Conservation (phyloP, 352 stramenopile species). For the Phytophthora fragariaefolia region DNA sequence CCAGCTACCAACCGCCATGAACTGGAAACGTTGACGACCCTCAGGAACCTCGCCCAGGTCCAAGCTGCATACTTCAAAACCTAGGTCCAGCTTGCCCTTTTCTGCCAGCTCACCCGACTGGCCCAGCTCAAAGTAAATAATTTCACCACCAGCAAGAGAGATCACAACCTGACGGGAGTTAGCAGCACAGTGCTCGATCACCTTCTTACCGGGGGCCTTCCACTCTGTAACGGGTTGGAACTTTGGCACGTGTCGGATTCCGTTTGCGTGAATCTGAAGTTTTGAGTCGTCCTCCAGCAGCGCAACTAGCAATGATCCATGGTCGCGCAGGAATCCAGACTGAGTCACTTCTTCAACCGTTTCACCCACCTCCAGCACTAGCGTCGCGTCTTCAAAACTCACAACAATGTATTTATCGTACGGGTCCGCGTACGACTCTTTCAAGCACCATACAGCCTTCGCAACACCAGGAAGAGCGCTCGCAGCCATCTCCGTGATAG, state of each 20-base stretch:
- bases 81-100: conserved; percentile 93
- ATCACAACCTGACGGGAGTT: conserved; percentile 98
- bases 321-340: conserved; percentile 94
- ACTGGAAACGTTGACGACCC: conserved; percentile 94
- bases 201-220: conserved; percentile 97
- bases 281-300: conserved; percentile 96
- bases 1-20: conserved; percentile 96
- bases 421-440: conserved; percentile 79
- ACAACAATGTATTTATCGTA: conserved; percentile 98
- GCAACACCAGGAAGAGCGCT: conserved; percentile 96
- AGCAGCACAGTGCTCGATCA: conserved; percentile 96
- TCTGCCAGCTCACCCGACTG: conserved; percentile 93
- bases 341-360: conserved; percentile 98
- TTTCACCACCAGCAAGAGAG: conserved; percentile 94
- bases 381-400: conserved; percentile 98
- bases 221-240: conserved; percentile 96
- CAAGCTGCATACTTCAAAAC: conserved; percentile 97
- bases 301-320: conserved; percentile 95
- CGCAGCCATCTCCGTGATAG: conserved; percentile 97
- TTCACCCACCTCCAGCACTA: conserved; percentile 97
- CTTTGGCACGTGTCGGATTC: conserved; percentile 96
- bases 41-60: conserved; percentile 96
- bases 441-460: conserved; percentile 95
- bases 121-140: conserved; percentile 99
- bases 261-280: conserved; percentile 96